A percentile compares a stretch with the other conserved stretches of the same genome.
These are phyloP conservation scores for Ganoderma leucocontextum DNA, from an alignment of 1,284 basidiomycete genomes.

Conservation along the genomic window DNA sequence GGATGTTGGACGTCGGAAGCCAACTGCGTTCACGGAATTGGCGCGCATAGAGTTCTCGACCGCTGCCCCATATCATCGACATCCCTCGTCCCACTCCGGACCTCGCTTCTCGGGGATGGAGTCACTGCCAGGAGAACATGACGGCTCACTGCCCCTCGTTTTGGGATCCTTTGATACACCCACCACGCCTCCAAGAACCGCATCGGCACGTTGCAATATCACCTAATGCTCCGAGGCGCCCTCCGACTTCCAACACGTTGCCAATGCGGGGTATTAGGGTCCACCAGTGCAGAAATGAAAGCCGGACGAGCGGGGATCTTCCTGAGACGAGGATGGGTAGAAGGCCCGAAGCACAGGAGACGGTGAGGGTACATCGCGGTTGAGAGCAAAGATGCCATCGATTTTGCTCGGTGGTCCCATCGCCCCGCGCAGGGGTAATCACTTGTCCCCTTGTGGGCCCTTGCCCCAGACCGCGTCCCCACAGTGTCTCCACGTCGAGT, in stretches of 20 bases:
- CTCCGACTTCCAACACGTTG: conserved; percentile 10
- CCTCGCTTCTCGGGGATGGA: conserved; percentile 15
- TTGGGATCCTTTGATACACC: conserved; percentile 29
- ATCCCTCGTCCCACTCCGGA: conserved; percentile 10
- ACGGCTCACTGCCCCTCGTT: conserved; percentile 8
- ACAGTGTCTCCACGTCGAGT: neutral
- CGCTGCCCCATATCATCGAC: conserved; percentile 24
- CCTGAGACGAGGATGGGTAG: conserved; percentile 25
- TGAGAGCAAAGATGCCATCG: conserved; percentile 24
- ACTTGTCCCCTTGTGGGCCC: neutral
- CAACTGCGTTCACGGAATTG: conserved; percentile 17
- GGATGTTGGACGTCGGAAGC: conserved; percentile 4
- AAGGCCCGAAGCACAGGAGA: neutral
- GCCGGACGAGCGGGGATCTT: conserved; percentile 4
- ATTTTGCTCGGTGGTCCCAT: conserved; percentile 14
- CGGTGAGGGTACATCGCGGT: conserved; percentile 22
- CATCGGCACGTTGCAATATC: conserved; percentile 17
- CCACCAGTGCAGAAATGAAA: conserved; percentile 4
- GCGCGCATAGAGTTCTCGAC: conserved; percentile 22
- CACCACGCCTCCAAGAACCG: conserved; percentile 14
- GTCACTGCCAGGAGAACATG: conserved; percentile 9
- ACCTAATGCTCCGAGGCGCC: conserved; percentile 3
- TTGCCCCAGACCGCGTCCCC: neutral
- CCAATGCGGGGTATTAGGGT: conserved; percentile 22
- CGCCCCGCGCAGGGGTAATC: neutral